Evolutionary conservation across 1,139 yeast species (phyloP), one percentile per base, ranked within the genome.

Genomic region (Candida sanyaensis): DNA sequence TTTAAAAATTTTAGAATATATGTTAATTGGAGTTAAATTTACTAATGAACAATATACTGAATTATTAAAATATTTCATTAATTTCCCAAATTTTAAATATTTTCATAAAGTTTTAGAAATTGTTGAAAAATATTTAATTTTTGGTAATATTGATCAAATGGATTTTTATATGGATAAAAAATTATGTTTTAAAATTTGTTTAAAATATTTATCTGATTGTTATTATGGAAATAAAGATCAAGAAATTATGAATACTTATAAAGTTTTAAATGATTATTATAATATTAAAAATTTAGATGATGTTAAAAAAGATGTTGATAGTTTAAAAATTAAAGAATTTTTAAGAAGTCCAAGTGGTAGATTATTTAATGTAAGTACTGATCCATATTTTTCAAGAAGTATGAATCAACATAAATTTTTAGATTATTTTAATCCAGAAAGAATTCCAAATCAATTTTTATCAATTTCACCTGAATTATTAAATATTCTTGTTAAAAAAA

Each of bases 51-150:
- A 38, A 13, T 37, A 37, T 21, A 41, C 29, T 17, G 9, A 13
- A 11, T 9, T 47, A 2, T n/a, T 44, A 8, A 9, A 17, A 21
- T 32, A 36, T 12, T 47, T 27, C n/a, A 37, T 47, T n/a, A 10
- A 28, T 3, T 12, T 31, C 1, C 33, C 41, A 3, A 29, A 21
- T 23, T 12, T 23, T 31, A 42, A 49, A 11, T 47, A 53, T 8
- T 49, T 68, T 8, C 47, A 48, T n/a, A 30, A 52, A 8, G 54
- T 65, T 10, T 52, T 75, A 17, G 48, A 48, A 2, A 54, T 57
- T 27, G 61, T 70, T 42, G 78, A 75, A 51, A 52, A 59, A 10
- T 53, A 64, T 48, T 60, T 75, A 44, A 62, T 68, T 2, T 38
- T 57, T 5, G 75, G 71, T 1, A 69, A 63, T 50, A 63, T 68